Percentiles rank a stretch among this genome's conserved stretches.
Evolutionary conservation across 169 alveolate genomes (phyloP).

Genomic region (Cryptosporidium viatorum): DNA sequence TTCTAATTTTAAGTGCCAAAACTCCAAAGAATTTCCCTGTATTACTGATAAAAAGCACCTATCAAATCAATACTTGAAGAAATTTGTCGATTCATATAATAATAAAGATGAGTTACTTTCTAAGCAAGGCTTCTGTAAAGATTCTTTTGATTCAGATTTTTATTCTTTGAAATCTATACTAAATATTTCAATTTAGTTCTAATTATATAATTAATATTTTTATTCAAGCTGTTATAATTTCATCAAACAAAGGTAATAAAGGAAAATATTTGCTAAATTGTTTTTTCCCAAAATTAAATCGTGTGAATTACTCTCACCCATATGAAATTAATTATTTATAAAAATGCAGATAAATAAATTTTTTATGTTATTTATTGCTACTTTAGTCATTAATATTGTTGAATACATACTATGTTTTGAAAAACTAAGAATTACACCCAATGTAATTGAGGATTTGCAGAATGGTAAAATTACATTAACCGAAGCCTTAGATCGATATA

Average conservation of each 20-base stretch:
- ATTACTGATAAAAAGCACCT: background rate
- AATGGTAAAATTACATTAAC: conserved; percentile 65
- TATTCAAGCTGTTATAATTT: background rate
- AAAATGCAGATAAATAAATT: background rate
- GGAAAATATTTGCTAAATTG: background rate
- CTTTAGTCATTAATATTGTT: background rate
- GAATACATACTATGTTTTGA: conserved; percentile 16
- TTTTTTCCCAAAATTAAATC: background rate
- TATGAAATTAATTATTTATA: background rate
- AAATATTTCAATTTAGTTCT: conserved; percentile 9
- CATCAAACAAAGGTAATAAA: background rate
- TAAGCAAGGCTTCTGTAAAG: background rate
- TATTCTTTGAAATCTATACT: conserved; percentile 1
- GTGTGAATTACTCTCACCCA: conserved; percentile 17
- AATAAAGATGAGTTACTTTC: background rate
- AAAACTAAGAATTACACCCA: conserved; percentile 39
- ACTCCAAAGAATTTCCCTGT: background rate
- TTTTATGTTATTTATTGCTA: background rate
- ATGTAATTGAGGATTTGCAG: conserved; percentile 44
- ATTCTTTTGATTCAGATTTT: background rate
- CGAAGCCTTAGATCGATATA: conserved; percentile 51
- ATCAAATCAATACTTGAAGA: conserved; percentile 1
- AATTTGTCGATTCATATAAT: conserved; percentile 8
- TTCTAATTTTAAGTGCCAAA: conserved; percentile 12
- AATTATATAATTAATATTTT: background rate